These are phyloP conservation scores for Phytophthora citricola DNA, from an alignment of 352 stramenopile species.

Conservation along the genomic window DNA sequence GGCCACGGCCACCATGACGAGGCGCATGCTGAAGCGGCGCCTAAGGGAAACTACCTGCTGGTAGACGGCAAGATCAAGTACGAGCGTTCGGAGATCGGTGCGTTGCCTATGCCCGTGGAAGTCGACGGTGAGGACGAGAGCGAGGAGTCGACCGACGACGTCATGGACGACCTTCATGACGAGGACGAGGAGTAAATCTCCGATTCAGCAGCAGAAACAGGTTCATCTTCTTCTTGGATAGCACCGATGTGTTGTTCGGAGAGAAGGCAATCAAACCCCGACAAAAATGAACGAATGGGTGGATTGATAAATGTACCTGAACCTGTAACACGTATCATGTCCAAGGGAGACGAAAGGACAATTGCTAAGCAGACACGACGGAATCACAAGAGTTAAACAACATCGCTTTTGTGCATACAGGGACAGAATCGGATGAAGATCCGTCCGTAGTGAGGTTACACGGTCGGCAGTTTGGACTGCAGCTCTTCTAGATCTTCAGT, in stretches of 20 bases:
- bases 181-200: slow-evolving; percentile 37
- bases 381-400: slow-evolving; percentile 16
- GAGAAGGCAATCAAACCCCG: slow-evolving; percentile 28
- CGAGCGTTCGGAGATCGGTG: slow-evolving; percentile 72
- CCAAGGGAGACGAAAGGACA: background rate
- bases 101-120: slow-evolving; percentile 62
- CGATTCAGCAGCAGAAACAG: slow-evolving; percentile 11
- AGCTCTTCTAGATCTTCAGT: slow-evolving; percentile 67
- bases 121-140: slow-evolving; percentile 45
- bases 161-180: slow-evolving; percentile 36
- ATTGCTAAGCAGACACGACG: slow-evolving; percentile 1
- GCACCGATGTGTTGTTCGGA: slow-evolving; percentile 4
- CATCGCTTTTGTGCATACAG: slow-evolving; percentile 34
- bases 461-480: slow-evolving; percentile 44
- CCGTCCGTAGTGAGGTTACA: slow-evolving; percentile 26
- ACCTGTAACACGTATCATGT: background rate
- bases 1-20: slow-evolving; percentile 61
- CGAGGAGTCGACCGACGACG: slow-evolving; percentile 18
- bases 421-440: background rate
- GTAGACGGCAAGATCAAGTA: slow-evolving; percentile 68
- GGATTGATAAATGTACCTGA: slow-evolving; percentile 27
- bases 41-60: slow-evolving; percentile 40
- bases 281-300: slow-evolving; percentile 28
- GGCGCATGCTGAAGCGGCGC: slow-evolving; percentile 45
- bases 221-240: slow-evolving; percentile 6